Evolutionary conservation across 371 early-diverging fungal genomes (phyloP), one percentile per base, ranked within the genome.

Genomic region (Nematocida major): DNA sequence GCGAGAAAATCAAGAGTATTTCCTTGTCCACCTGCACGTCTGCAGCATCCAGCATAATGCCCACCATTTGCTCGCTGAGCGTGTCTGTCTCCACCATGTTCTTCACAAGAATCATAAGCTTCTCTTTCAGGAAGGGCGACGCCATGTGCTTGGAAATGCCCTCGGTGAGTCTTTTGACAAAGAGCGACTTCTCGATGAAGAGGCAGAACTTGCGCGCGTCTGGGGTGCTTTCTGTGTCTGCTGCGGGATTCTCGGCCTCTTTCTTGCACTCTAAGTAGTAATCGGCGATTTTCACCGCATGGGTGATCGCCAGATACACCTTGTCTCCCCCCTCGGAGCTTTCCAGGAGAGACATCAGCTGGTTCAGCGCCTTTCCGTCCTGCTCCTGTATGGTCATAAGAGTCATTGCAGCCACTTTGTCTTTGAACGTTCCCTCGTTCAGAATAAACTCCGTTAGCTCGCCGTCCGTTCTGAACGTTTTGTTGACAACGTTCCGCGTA

Each of bases 351-450:
- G 22, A 2, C 5, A 73, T 22, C 26, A 73, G 62, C 15, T 51
- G 13, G 13, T 53, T 63, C 32, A 51, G 11, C 3, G 47, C 76
- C 24, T 49, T 51, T 39, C 0, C 2, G 48, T 54, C 38, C 20
- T 30, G 11, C 20, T 73, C 76, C 63, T 50, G 61, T 11, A 73
- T 73, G 0, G 28, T 61, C 9, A 49, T 20, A 4, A 73, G 66
- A 7, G 76, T 32, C 76, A 73, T 62, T 4, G 65, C 63, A 5
- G 61, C 63, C 5, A 73, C 34, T 65, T 39, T 62, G 63, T 73
- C 76, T 73, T 73, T 73, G 54, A 61, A 63, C 32, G 76, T 63
- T 40, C 76, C 76, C 26, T 73, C 63, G 24, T 42, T 42, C 18
- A 65, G 28, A 18, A 73, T 73, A 38, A 73, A 73, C 40, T 42